Conservation (phyloP, 2,329 filamentous ascomycete genomes). For the Neonectria neomacrospora region DNA sequence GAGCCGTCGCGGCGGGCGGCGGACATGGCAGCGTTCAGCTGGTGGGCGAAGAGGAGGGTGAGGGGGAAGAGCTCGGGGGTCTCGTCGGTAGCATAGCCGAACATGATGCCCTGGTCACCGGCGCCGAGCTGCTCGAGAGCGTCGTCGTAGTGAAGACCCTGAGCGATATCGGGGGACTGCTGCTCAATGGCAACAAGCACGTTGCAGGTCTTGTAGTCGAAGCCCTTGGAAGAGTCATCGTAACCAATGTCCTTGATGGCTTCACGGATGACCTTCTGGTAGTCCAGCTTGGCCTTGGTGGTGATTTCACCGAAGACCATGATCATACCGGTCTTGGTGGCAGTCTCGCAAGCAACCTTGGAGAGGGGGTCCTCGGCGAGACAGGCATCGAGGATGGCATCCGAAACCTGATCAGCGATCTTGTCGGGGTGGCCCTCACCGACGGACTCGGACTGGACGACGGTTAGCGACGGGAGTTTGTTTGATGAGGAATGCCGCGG, state of each 20-base stretch:
- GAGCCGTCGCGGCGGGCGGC: slow-evolving; percentile 86
- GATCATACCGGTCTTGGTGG: slow-evolving; percentile 99
- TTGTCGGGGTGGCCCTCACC: slow-evolving; percentile 95
- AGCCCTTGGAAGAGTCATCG: slow-evolving; percentile 95
- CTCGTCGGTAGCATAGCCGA: slow-evolving; percentile 99
- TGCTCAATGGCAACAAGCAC: slow-evolving; percentile 98
- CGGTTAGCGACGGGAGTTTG: slow-evolving; percentile 39
- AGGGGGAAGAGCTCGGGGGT: slow-evolving; percentile 96
- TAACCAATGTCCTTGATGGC: slow-evolving; percentile 99
- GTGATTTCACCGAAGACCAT: slow-evolving; percentile 99
- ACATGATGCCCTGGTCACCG: slow-evolving; percentile 99
- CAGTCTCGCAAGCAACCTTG: slow-evolving; percentile 99
- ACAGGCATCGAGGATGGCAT: slow-evolving; percentile 98
- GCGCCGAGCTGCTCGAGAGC: slow-evolving; percentile 97
- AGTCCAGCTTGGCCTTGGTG: slow-evolving; percentile 94
- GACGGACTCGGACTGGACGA: slow-evolving; percentile 80
- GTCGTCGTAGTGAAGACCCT: slow-evolving; percentile 98
- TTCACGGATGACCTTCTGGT: slow-evolving; percentile 95
- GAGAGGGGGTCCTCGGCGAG: slow-evolving; percentile 93
- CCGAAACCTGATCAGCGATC: slow-evolving; percentile 98
- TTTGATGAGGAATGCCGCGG: slow-evolving; percentile 22
- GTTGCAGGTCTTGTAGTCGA: slow-evolving; percentile 99
- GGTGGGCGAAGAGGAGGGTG: slow-evolving; percentile 93
- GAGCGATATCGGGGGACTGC: slow-evolving; percentile 98
- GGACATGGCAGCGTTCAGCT: slow-evolving; percentile 96